Conservation (phyloP, 495 filamentous ascomycete species). For the Neurospora sp. region DNA sequence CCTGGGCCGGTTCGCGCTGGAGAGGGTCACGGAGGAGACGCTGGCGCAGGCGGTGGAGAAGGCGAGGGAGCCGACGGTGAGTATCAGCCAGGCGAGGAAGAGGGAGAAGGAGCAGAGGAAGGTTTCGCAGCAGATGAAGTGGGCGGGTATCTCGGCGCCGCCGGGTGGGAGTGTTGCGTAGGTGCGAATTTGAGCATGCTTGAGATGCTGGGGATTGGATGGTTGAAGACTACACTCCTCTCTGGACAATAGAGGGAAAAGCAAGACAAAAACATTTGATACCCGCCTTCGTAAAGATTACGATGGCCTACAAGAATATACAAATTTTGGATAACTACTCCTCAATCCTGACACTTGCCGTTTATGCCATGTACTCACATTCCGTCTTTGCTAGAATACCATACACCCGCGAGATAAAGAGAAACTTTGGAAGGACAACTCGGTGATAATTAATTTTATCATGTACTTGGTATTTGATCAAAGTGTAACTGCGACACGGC, state of each 20-base stretch:
- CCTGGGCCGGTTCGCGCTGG: conserved; percentile 69
- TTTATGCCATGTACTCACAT: no score
- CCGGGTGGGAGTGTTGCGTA: background rate
- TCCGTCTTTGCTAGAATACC: no score
- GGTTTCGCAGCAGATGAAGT: conserved; percentile 22
- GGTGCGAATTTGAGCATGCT: background rate
- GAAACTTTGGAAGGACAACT: no score
- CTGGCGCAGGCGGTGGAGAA: conserved; percentile 31
- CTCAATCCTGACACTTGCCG: no score
- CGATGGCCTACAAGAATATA: background rate
- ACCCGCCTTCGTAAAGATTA: background rate
- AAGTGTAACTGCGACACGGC: no score
- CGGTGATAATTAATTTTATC: no score
- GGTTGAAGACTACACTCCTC: no score
- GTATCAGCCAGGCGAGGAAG: conserved; percentile 37
- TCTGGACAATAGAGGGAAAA: background rate
- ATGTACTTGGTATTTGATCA: no score
- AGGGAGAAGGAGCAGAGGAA: conserved; percentile 31
- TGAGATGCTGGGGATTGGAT: no score
- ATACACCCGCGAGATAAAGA: no score
- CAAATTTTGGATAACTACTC: no score
- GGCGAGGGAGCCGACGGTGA: conserved; percentile 25
- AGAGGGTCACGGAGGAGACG: conserved; percentile 57
- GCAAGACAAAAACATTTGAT: background rate
- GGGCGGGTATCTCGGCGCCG: background rate